Conservation (phyloP, 441 rosid genomes). For the Melastoma candidum region DNA sequence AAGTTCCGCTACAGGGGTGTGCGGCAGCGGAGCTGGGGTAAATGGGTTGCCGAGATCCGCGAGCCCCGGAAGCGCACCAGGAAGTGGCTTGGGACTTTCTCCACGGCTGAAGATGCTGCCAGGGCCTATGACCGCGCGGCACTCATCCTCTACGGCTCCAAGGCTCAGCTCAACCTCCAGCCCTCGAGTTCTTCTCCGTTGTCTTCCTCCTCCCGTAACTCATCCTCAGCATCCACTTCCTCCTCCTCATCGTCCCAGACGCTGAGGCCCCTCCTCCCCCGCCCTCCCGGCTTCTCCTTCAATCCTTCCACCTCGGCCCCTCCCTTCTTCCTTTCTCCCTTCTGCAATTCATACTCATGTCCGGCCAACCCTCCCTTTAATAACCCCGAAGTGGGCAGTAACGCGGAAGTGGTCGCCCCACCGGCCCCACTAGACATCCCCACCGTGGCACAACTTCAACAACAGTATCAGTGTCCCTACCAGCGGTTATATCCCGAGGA, state of each 20-base stretch:
- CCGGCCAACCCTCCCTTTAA: too few species aligned
- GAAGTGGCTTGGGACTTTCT: slow-evolving; percentile 90
- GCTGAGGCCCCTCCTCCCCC: slow-evolving; percentile 83
- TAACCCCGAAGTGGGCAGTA: too few species aligned
- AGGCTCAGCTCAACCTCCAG: slow-evolving; percentile 79
- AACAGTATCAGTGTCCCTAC: too few species aligned
- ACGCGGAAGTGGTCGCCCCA: too few species aligned
- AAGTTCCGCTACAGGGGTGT: slow-evolving; percentile 88
- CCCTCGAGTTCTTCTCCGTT: slow-evolving; percentile 35
- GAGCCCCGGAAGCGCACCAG: slow-evolving; percentile 83
- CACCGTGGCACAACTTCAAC: too few species aligned
- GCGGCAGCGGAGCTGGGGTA: slow-evolving; percentile 93
- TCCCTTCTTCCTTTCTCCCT: slow-evolving; percentile 3
- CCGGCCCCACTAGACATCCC: too few species aligned
- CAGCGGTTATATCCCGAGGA: too few species aligned
- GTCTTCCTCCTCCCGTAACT: slow-evolving; percentile 24
- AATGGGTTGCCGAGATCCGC: slow-evolving; percentile 98
- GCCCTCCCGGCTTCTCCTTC: slow-evolving; percentile 44
- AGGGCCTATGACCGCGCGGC: slow-evolving; percentile 97
- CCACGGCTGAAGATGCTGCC: slow-evolving; percentile 93
- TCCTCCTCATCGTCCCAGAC: slow-evolving; percentile 36
- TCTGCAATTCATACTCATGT: neutral
- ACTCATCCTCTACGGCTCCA: slow-evolving; percentile 65
- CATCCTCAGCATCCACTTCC: slow-evolving; percentile 16
- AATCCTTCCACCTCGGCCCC: slow-evolving; percentile 6